phyloP scores from a whole-genome alignment of 1,284 basidiomycete genomes.

The Pseudozyma sp. region DNA sequence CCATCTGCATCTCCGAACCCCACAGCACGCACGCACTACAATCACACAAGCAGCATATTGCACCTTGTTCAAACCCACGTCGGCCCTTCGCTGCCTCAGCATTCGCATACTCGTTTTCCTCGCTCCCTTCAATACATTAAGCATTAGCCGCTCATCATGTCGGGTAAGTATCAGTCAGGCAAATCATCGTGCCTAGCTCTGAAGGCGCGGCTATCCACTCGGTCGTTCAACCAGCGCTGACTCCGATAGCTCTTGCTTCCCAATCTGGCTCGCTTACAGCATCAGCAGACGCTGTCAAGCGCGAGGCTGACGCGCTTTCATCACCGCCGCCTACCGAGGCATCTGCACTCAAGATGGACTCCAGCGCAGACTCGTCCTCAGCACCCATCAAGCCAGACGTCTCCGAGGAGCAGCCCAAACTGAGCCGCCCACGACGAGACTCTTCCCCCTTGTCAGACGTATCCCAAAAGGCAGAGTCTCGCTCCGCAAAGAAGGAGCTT shows the following conservation, averaged over 20 bases:
- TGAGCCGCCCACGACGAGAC: slow-evolving; percentile 32
- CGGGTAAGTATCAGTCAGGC: slow-evolving; percentile 19
- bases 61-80: neutral
- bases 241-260: neutral
- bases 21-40: neutral
- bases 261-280: slow-evolving; percentile 1
- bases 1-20: neutral
- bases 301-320: slow-evolving; percentile 11
- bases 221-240: neutral
- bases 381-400: slow-evolving; percentile 13
- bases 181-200: neutral
- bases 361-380: slow-evolving; percentile 4
- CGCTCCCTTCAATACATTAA: neutral
- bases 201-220: no score
- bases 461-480: slow-evolving; percentile 19
- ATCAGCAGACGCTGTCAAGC: slow-evolving; percentile 22
- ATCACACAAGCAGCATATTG: neutral
- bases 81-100: slow-evolving; percentile 2
- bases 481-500: slow-evolving; percentile 8
- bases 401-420: slow-evolving; percentile 18
- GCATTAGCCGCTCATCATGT: slow-evolving; percentile 17
- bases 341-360: slow-evolving; percentile 13
- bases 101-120: neutral
- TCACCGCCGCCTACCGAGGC: slow-evolving; percentile 9
- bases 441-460: slow-evolving; percentile 44